Evolutionary conservation across 371 early-diverging fungal species (phyloP), one percentile per base, ranked within the genome.

Genomic region (Apophysomyces trapeziformis): DNA sequence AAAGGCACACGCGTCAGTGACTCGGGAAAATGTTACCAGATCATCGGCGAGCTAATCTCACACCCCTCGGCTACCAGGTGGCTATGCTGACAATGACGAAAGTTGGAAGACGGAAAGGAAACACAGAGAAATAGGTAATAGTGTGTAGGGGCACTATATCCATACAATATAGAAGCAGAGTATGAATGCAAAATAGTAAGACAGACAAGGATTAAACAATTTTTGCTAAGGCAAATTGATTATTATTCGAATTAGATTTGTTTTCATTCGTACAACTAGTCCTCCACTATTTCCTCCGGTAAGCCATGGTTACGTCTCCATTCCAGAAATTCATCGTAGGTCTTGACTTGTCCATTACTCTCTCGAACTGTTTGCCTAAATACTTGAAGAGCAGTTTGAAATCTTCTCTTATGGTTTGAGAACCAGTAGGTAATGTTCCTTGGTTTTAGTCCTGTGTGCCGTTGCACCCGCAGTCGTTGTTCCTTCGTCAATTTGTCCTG

Each of bases 391-490:
- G 76, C 68, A 1, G 57, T 60, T 37, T 73, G 76, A 56, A 78
- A 79, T 11, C 83, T 69, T 12, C 83, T 73, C 36, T 82, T 82
- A 36, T 79, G 83, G 62, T 82, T 82, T 13, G 78, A 76, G 45
- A 82, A 82, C 83, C 83, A 82, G 38, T 82, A 82, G 2, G 83
- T 82, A 46, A 82, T 79, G 18, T 79, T 82, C 5, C 83, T 66
- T 38, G 78, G 78, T 39, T 76, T 76, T 0, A 83, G 61, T 0
- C 80, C 77, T 1, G 80, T 83, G 32, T 75, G 68, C 4, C 54
- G 32, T 37, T 78, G 76, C 1, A 78, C 69, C 41, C 69, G 68
- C 11, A 62, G 57, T 1, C 80, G 68, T 44, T 83, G 75, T 8
- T 77, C 78, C 56, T 83, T 83, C n/a, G 75, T 75, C 8, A 83